Percentiles rank a stretch among this genome's conserved stretches.
These are phyloP conservation scores for Stephanocyclus meneghinianus DNA, from an alignment of 352 stramenopile species.

Conservation along the genomic window DNA sequence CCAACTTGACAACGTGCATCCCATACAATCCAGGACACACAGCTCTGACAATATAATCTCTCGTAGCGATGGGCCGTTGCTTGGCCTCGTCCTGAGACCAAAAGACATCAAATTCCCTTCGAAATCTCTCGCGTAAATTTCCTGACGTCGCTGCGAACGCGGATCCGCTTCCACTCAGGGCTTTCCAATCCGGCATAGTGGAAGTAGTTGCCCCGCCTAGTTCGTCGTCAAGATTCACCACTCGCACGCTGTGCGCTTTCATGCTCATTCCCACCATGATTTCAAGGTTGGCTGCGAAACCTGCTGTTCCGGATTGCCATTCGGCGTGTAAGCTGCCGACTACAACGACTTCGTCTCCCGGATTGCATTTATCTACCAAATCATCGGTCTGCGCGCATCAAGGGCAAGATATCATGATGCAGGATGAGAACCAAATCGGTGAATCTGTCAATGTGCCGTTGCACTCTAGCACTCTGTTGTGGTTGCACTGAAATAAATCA, in stretches of 20 bases:
- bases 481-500: neutral
- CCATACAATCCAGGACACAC: slow-evolving; percentile 94
- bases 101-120: slow-evolving; percentile 89
- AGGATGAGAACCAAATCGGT: too few species aligned
- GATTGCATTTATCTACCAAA: slow-evolving; percentile 87
- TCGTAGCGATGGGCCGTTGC: slow-evolving; percentile 65
- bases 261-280: slow-evolving; percentile 88
- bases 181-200: slow-evolving; percentile 41
- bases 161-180: neutral
- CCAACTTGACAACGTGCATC: slow-evolving; percentile 90
- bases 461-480: too few species aligned
- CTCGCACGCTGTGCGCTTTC: slow-evolving; percentile 77
- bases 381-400: slow-evolving; percentile 81
- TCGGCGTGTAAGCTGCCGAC: slow-evolving; percentile 90
- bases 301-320: slow-evolving; percentile 82
- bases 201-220: slow-evolving; percentile 50
- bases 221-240: slow-evolving; percentile 82
- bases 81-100: slow-evolving; percentile 81
- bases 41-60: slow-evolving; percentile 90
- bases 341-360: slow-evolving; percentile 93
- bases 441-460: too few species aligned
- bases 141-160: slow-evolving; percentile 25
- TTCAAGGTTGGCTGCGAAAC: slow-evolving; percentile 74
- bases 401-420: too few species aligned
- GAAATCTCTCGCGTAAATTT: slow-evolving; percentile 81